Conservation (phyloP, 345 rosid species). For the Cardamine chenopodiifolia region DNA sequence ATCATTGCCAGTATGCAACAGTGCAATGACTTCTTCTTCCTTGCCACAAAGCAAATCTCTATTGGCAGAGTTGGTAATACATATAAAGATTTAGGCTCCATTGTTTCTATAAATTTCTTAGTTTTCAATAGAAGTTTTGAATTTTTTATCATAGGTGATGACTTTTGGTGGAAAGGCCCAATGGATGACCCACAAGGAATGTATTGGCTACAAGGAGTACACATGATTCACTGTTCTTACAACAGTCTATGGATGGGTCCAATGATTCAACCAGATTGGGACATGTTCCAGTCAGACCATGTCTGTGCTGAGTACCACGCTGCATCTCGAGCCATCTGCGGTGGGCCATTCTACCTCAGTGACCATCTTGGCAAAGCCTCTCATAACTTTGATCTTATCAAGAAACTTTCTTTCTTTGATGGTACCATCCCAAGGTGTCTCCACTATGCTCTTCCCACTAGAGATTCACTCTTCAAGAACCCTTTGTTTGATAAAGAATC, state of each 20-base stretch:
- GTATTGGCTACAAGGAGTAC: conserved; percentile 89
- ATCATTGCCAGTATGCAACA: conserved; percentile 90
- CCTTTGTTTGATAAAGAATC: conserved; percentile 76
- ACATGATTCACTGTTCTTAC: conserved; percentile 89
- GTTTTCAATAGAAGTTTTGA: neutral
- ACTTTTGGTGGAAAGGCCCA: conserved; percentile 95
- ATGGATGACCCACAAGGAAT: conserved; percentile 87
- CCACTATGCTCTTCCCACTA: conserved; percentile 76
- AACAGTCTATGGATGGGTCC: conserved; percentile 97
- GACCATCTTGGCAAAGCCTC: conserved; percentile 61
- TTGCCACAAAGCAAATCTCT: conserved; percentile 78
- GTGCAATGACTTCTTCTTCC: conserved; percentile 87
- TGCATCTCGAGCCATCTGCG: conserved; percentile 83
- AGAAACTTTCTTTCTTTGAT: conserved; percentile 68
- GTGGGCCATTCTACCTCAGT: conserved; percentile 84
- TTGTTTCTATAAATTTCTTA: neutral
- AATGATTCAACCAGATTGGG: conserved; percentile 92
- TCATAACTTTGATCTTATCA: conserved; percentile 76
- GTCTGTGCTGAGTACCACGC: conserved; percentile 84
- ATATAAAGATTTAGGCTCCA: neutral
- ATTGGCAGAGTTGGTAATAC: conserved; percentile 84
- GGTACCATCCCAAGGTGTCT: conserved; percentile 84
- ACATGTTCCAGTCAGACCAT: conserved; percentile 96
- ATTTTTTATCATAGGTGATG: conserved; percentile 60
- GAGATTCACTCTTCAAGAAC: conserved; percentile 84